Percentiles rank a stretch among this genome's conserved stretches.
phyloP scores from a whole-genome alignment of 2,329 filamentous ascomycete species.

The Pleurostoma richardsiae region DNA sequence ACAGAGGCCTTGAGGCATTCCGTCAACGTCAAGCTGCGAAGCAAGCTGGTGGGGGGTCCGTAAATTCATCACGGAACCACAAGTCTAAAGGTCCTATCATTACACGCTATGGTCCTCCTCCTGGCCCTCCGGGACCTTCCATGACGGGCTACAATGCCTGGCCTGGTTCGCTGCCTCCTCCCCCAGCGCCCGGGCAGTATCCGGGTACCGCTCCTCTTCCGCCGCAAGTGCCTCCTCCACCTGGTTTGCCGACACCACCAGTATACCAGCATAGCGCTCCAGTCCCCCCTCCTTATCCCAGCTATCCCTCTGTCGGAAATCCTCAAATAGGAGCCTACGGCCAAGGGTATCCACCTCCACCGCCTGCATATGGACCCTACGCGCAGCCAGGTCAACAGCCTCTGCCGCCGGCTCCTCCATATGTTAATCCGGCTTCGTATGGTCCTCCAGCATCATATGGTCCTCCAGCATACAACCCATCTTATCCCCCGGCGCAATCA shows the following conservation, averaged over 20 bases:
- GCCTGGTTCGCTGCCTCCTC: conserved; percentile 9
- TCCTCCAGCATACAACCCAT: conserved; percentile 4
- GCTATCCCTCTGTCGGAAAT: conserved; percentile 6
- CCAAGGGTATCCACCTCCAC: conserved; percentile 1
- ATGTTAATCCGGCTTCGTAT: conserved; percentile 2
- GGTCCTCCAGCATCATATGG: conserved; percentile 4
- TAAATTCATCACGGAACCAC: conserved; percentile 22
- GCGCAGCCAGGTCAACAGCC: background rate
- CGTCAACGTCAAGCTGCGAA: conserved; percentile 13
- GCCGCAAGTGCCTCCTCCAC: background rate
- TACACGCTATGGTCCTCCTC: conserved; percentile 28
- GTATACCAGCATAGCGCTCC: conserved; percentile 9
- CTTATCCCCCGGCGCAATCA: conserved; percentile 2
- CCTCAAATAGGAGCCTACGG: conserved; percentile 4
- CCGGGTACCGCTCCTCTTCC: background rate
- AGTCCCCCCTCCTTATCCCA: conserved; percentile 8
- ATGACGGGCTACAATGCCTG: conserved; percentile 3
- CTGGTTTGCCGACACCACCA: conserved; percentile 3
- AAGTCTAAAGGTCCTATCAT: conserved; percentile 31
- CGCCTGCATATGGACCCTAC: conserved; percentile 7
- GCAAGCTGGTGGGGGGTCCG: conserved; percentile 4
- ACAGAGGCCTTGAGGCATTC: conserved; percentile 16
- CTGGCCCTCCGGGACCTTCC: conserved; percentile 8
- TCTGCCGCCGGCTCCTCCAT: conserved; percentile 6
- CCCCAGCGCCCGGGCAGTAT: conserved; percentile 8